These are phyloP conservation scores for Sphagnurus paluster DNA, from an alignment of 1,284 basidiomycete genomes.

Conservation along the genomic window DNA sequence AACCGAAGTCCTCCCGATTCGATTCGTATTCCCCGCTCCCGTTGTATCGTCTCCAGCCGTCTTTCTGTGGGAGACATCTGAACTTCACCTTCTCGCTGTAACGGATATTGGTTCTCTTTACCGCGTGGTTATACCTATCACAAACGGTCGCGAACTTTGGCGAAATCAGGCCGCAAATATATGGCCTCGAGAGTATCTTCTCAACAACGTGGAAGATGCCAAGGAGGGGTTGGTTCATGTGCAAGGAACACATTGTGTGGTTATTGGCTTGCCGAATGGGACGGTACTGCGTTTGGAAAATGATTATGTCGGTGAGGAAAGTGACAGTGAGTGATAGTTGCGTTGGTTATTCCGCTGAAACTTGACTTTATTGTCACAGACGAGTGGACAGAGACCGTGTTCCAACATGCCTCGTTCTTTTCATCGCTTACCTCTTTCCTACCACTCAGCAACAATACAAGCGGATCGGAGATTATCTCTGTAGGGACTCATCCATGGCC, in stretches of 20 bases:
- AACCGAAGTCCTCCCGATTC: slow-evolving; percentile 59
- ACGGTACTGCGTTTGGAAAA: slow-evolving; percentile 73
- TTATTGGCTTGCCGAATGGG: slow-evolving; percentile 68
- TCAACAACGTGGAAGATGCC: slow-evolving; percentile 51
- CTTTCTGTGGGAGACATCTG: slow-evolving; percentile 56
- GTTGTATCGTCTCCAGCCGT: slow-evolving; percentile 68
- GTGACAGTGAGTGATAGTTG: slow-evolving; percentile 47
- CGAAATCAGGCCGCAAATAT: slow-evolving; percentile 49
- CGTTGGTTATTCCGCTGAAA: slow-evolving; percentile 5
- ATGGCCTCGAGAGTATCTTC: slow-evolving; percentile 69
- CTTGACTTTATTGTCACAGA: slow-evolving; percentile 34
- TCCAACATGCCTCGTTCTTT: slow-evolving; percentile 62
- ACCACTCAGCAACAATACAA: slow-evolving; percentile 47
- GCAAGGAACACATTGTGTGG: slow-evolving; percentile 69
- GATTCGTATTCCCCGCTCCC: slow-evolving; percentile 78
- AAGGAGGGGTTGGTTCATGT: slow-evolving; percentile 61
- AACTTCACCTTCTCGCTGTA: slow-evolving; percentile 72
- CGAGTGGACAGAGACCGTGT: slow-evolving; percentile 67
- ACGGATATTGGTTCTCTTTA: slow-evolving; percentile 76
- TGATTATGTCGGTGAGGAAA: slow-evolving; percentile 50
- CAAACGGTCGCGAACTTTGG: slow-evolving; percentile 56
- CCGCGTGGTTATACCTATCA: slow-evolving; percentile 70
- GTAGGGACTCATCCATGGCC: slow-evolving; percentile 69
- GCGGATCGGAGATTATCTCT: slow-evolving; percentile 62
- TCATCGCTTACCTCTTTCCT: slow-evolving; percentile 68